Conservation (phyloP, 768 basidiomycete species). For the Leucogyrophana mollusca region DNA sequence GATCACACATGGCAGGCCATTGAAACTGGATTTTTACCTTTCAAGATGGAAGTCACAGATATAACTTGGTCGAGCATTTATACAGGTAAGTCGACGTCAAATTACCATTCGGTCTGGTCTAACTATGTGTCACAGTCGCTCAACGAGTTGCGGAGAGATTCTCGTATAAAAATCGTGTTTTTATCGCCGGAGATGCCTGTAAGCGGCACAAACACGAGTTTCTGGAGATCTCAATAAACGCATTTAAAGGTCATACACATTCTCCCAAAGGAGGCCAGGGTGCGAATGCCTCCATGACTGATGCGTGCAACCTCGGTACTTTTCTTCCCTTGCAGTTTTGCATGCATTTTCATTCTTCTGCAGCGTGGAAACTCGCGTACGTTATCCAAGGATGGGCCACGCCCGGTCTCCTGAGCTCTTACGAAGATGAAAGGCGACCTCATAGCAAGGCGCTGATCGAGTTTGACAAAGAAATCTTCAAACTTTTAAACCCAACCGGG, state of each 20-base stretch:
- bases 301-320: constrained; percentile 22
- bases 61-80: constrained; percentile 18
- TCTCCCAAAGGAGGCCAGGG: constrained; percentile 28
- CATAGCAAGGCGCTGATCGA: constrained; percentile 17
- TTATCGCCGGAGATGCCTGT: constrained; percentile 21
- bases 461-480: constrained; percentile 20
- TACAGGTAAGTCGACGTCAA: constrained; percentile 6
- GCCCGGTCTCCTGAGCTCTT: constrained; percentile 21
- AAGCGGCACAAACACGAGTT: background rate
- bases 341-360: background rate
- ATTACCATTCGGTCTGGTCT: background rate
- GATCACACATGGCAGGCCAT: constrained; percentile 7
- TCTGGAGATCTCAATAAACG: background rate
- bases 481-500: background rate
- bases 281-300: constrained; percentile 22
- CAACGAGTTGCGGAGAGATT: constrained; percentile 19
- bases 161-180: constrained; percentile 13
- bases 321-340: background rate
- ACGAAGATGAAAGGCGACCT: constrained; percentile 25
- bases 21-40: constrained; percentile 12
- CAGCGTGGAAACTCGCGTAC: constrained; percentile 21
- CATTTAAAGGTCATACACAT: constrained; percentile 18
- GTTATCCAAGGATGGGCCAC: constrained; percentile 25
- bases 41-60: constrained; percentile 12
- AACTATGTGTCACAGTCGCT: constrained; percentile 6